A percentile compares a stretch with the other conserved stretches of the same genome.
These are phyloP conservation scores for Eucalyptus marginata DNA, from an alignment of 345 rosid genomes.

Conservation along the genomic window DNA sequence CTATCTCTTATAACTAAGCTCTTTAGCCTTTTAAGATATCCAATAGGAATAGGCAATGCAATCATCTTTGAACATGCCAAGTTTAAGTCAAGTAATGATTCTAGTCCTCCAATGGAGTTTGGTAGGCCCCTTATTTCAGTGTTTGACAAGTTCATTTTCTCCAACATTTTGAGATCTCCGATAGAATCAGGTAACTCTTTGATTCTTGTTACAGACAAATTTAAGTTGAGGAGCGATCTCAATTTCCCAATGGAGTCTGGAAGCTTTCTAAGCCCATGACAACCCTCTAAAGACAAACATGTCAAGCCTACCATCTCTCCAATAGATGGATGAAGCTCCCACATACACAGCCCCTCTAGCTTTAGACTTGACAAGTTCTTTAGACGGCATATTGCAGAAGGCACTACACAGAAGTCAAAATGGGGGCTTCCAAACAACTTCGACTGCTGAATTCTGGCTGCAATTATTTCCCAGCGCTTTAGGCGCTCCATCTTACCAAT, in stretches of 20 bases:
- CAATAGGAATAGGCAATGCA: not conserved
- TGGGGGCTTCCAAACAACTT: not conserved
- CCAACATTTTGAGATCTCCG: not conserved
- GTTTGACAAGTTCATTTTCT: not conserved
- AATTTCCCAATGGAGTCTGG: no score
- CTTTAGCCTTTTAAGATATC: not conserved
- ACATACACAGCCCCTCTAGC: not conserved
- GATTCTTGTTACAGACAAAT: no score
- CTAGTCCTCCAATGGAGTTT: not conserved
- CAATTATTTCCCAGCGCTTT: not conserved
- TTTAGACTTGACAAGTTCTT: not conserved
- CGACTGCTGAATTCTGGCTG: rapidly evolving
- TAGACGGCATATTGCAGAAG: not conserved
- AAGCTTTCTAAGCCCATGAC: no score
- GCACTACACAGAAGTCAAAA: not conserved
- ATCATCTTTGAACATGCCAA: not conserved
- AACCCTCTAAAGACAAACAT: no score
- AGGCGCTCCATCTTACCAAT: not conserved
- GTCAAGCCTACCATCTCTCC: not conserved
- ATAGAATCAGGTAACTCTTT: not conserved
- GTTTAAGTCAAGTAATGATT: not conserved
- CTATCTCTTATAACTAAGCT: rapidly evolving
- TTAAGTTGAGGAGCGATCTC: no score
- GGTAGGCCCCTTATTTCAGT: not conserved
- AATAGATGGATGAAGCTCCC: not conserved